A percentile compares a stretch with the other conserved stretches of the same genome.
These are phyloP conservation scores for Fusarium avenaceum DNA, from an alignment of 2,329 filamentous ascomycete species.

Conservation along the genomic window DNA sequence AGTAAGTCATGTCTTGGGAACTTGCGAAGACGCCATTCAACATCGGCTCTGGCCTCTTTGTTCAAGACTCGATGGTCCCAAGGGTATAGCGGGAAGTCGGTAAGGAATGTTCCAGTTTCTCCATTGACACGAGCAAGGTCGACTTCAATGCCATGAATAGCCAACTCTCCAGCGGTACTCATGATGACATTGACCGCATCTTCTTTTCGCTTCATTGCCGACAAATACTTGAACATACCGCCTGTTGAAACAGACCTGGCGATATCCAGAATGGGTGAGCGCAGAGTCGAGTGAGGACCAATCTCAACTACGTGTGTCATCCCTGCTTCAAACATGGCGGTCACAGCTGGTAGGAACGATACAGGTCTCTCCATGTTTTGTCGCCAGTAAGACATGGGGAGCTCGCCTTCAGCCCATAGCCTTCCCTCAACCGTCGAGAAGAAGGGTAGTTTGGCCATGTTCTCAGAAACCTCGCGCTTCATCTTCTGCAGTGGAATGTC, in stretches of 20 bases:
- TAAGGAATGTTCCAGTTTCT: neutral
- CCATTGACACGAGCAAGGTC: neutral
- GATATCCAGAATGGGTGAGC: neutral
- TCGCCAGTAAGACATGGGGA: neutral
- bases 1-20: neutral
- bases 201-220: neutral
- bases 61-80: neutral
- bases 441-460: neutral
- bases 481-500: neutral
- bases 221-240: neutral
- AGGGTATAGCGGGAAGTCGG: neutral
- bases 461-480: neutral
- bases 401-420: neutral
- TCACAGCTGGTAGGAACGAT: neutral
- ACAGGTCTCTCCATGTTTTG: neutral
- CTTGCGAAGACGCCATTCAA: neutral
- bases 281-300: neutral
- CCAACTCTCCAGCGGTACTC: neutral
- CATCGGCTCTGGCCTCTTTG: conserved; percentile 1
- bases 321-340: neutral
- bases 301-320: neutral
- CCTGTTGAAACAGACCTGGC: neutral
- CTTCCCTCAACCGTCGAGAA: neutral
- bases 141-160: neutral
- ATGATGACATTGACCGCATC: neutral